phyloP scores from a whole-genome alignment of 106 monocot genomes.

The Acorus calamus region DNA sequence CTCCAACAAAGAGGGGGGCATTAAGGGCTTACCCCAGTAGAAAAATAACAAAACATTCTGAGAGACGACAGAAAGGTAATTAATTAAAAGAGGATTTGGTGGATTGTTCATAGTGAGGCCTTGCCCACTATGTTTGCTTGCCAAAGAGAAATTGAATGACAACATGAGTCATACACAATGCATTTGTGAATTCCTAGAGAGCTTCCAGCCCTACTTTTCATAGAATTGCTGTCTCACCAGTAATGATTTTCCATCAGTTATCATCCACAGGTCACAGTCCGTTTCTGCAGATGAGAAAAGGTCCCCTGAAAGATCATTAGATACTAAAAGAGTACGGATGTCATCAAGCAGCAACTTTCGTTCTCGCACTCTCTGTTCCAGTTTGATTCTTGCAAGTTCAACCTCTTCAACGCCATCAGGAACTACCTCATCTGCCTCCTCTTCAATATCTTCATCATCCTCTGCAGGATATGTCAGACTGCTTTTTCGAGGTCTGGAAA shows the following conservation, averaged over 20 bases:
- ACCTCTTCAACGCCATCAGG: conserved; percentile 98
- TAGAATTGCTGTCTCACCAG: conserved; percentile 31
- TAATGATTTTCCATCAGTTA: conserved; percentile 45
- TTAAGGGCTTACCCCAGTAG: no score
- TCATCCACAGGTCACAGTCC: conserved; percentile 52
- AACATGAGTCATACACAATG: no score
- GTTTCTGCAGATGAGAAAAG: conserved; percentile 12
- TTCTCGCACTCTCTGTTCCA: conserved; percentile 82
- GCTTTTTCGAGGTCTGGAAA: conserved; percentile 68
- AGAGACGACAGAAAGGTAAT: no score
- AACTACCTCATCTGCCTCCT: conserved; percentile 87
- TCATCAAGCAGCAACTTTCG: conserved; percentile 80
- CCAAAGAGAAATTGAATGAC: no score
- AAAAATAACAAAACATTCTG: no score
- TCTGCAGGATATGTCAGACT: conserved; percentile 63
- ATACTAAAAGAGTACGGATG: conserved; percentile 45
- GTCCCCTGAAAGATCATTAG: conserved; percentile 21
- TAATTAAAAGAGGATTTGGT: no score
- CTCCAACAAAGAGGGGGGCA: no score
- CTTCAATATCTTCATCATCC: conserved; percentile 77
- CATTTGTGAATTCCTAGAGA: no score
- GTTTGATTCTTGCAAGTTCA: conserved; percentile 80
- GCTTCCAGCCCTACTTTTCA: no score
- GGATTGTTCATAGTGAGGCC: no score
- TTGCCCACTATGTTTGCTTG: no score